Conservation (phyloP, 2,329 filamentous ascomycete species). For the Spiromastix sp. region DNA sequence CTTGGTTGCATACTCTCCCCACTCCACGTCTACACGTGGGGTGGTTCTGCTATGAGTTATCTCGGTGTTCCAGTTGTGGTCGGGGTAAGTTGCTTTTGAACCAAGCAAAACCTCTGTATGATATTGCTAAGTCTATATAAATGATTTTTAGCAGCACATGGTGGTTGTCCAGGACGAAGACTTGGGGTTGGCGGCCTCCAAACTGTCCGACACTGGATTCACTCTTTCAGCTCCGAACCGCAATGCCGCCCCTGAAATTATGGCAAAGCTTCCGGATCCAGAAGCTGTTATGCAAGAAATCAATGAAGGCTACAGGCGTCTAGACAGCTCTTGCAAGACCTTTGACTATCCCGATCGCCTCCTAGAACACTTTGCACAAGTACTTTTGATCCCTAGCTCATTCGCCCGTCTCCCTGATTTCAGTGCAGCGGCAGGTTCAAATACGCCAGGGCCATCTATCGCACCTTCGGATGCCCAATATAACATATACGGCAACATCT, state of each 20-base stretch:
- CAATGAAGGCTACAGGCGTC: conserved; percentile 3
- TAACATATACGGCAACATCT: conserved; percentile 8
- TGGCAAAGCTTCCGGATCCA: conserved; percentile 7
- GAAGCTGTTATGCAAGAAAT: conserved; percentile 4
- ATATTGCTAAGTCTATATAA: conserved; percentile 2
- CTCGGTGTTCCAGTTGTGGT: conserved; percentile 4
- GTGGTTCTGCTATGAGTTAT: conserved; percentile 4
- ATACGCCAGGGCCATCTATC: not conserved
- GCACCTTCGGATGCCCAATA: conserved; percentile 5
- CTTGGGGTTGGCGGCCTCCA: conserved; percentile 5
- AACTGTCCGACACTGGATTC: conserved; percentile 7
- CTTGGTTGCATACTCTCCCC: conserved; percentile 15
- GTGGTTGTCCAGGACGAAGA: conserved; percentile 8
- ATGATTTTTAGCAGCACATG: conserved; percentile 3
- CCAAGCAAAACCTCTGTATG: not conserved
- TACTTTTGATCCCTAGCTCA: conserved; percentile 8
- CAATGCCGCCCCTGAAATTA: conserved; percentile 7
- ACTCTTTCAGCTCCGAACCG: conserved; percentile 7
- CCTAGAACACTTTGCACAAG: conserved; percentile 3
- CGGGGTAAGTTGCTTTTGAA: conserved; percentile 3
- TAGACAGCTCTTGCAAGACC: conserved; percentile 8
- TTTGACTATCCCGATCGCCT: conserved; percentile 6
- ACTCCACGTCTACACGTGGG: conserved; percentile 12
- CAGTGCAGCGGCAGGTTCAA: conserved; percentile 4
- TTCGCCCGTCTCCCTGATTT: conserved; percentile 7